Evolutionary conservation across 257 asterid species (phyloP), one percentile per base, ranked within the genome.

Genomic region (Solanum microdontum): DNA sequence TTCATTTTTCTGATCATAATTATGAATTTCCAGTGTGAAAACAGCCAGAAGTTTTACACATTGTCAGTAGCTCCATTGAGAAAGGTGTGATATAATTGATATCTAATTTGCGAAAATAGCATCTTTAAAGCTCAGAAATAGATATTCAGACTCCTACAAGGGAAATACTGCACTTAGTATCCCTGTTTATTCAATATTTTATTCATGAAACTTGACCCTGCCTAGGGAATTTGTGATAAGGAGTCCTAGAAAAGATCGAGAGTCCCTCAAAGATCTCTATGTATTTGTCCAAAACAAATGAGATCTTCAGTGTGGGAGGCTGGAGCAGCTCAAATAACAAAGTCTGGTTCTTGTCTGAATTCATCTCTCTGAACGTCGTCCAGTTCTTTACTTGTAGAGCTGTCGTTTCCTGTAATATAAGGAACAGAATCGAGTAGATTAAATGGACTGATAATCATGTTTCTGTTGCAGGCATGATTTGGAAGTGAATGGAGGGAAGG

Each of bases 401-500:
- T 73, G 30, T 74, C 8, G 10, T 74, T 36, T 74, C 15, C 26
- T 10, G 43, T 2, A 15, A 32, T 32, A 34, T 33, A 33, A 15
- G 8, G 45, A 72, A 76, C 15, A 37, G 34, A 76, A 76, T 39
- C 24, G 33, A 75, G 83, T 76, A 76, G 60, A n/a, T n/a, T 43
- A 79, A 33, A 40, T 79, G 84, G 21, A 26, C 66, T 79, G 19
- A 43, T 79, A 40, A 79, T 79, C 14, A 26, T 79, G 37, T 79
- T 79, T 9, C 11, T 15, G 83, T 45, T 88, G 93, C 98, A 97
- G 99, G 95, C 99, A 97, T 87, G 99, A 97, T 91, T 89, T 97
- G 86, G 99, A 96, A 88, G 98, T 97, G 84, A 97, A 97, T 37
- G 99, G 99, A 43, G 99, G 98, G 85, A 97, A 96, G 87, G 99